Base-by-base conservation (phyloP, 2,329 filamentous ascomycete species). In the Calonectria fujianensis region DNA sequence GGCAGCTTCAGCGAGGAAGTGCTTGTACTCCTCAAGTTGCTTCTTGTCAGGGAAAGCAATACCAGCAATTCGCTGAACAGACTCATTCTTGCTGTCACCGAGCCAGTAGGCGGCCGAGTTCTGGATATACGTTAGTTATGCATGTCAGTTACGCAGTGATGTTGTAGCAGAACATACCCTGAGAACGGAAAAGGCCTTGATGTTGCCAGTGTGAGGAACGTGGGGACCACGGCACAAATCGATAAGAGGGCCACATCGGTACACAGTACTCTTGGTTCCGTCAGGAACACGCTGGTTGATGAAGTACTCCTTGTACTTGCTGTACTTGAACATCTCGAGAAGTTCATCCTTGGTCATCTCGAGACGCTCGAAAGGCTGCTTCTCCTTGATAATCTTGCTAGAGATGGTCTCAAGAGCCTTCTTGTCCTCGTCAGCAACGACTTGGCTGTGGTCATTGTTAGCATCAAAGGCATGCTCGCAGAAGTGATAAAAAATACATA, bases 261-360 rank as follows among this genome's bases (percentile, higher is more conserved):
- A 99, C 51, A 98, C 96, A 13, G 97, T 98, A 84, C 95, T 98
- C 83, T 91, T 95, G 71, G 95, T 96, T 80, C 95, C 96, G 80
- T 98, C 95, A 50, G 93, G 89, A 75, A 98, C 85, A 59, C 85
- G 83, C 79, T 86, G 85, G 80, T 85, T 94, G 87, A 99, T 98
- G 85, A 98, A 98, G 85, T 98, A 95, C 84, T 98, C 93, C 91
- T 99, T 98, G 90, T 98, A 98, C 85, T 97, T 97, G 90, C 97
- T 98, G 90, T 98, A 97, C 81, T 93, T 92, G 89, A 98, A 98
- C 86, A 98, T 98, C 84, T 98, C 95, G 68, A 97, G 91, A 66
- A 98, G 90, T 79, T 98, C 93, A 70, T 96, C 94, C 87, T 98
- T 98, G 78, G 94, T 94, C 83, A 98, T 91, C 77, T 94, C 94